These are phyloP conservation scores for Breynia disticha DNA, from an alignment of 441 rosid genomes.

Conservation along the genomic window DNA sequence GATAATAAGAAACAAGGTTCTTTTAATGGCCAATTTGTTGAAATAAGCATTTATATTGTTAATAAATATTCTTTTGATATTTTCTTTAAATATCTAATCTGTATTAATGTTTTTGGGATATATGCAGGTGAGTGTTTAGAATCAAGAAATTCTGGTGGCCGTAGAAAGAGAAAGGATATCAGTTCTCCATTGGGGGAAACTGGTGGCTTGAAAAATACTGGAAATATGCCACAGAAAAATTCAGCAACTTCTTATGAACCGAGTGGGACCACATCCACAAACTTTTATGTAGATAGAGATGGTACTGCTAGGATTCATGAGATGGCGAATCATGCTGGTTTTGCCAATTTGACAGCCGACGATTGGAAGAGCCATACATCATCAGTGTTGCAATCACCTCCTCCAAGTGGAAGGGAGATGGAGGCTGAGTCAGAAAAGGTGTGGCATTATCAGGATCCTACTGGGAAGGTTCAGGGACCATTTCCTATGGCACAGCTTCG, in stretches of 20 bases:
- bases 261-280: conserved; percentile 15
- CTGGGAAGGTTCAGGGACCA: conserved; percentile 84
- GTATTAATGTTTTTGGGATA: conserved; percentile 13
- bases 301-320: conserved; percentile 26
- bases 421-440: conserved; percentile 42
- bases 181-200: conserved; percentile 22
- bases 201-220: conserved; percentile 27
- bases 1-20: conserved; percentile 46
- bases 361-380: conserved; percentile 13
- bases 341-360: conserved; percentile 16
- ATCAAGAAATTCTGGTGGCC: conserved; percentile 23
- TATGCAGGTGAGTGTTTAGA: conserved; percentile 37
- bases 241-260: conserved; percentile 25
- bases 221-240: conserved; percentile 25
- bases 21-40: conserved; percentile 11
- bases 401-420: conserved; percentile 31
- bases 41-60: conserved; percentile 3
- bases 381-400: conserved; percentile 24
- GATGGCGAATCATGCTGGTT: conserved; percentile 21
- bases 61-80: conserved; percentile 4
- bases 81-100: conserved; percentile 2
- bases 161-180: conserved; percentile 26
- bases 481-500: conserved; percentile 64
- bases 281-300: conserved; percentile 25
- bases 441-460: conserved; percentile 92